Percentiles rank a stretch among this genome's conserved stretches.
Conservation (phyloP, 2,329 filamentous ascomycete species). For the Cytospora chrysosperma region DNA sequence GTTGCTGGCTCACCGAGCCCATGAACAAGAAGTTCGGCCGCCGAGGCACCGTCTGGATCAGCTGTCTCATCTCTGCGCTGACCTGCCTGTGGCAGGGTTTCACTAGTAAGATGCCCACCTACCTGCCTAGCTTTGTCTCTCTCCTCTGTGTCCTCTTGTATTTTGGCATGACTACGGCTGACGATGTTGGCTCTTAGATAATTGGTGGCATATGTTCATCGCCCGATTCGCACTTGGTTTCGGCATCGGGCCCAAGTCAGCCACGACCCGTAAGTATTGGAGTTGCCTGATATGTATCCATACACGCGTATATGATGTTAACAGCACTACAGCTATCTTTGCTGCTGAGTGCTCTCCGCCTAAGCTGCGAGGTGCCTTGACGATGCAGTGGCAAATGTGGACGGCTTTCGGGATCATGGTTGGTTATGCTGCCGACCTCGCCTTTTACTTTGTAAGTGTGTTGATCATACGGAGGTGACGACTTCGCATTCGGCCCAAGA, state of each 20-base stretch:
- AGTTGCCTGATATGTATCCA: not conserved
- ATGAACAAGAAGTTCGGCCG: conserved; percentile 70
- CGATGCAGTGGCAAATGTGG: conserved; percentile 58
- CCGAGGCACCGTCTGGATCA: conserved; percentile 68
- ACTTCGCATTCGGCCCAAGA: not conserved
- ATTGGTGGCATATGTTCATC: conserved; percentile 67
- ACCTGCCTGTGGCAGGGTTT: conserved; percentile 53
- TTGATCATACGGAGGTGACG: not conserved
- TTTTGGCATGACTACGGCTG: not conserved
- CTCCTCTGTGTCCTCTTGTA: not conserved
- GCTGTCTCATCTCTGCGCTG: conserved; percentile 56
- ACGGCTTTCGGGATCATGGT: conserved; percentile 54
- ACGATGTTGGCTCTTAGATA: conserved; percentile 36
- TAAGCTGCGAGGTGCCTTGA: conserved; percentile 63
- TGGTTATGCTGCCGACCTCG: conserved; percentile 60
- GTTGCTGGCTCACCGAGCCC: conserved; percentile 73
- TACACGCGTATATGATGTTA: not conserved
- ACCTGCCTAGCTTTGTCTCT: no score
- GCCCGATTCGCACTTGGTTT: conserved; percentile 69
- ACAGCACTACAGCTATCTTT: conserved; percentile 54
- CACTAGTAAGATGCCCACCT: conserved; percentile 34
- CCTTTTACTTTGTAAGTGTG: conserved; percentile 51
- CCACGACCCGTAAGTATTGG: conserved; percentile 51
- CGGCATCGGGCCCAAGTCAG: conserved; percentile 68
- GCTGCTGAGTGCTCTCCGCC: conserved; percentile 67